phyloP scores from a whole-genome alignment of 345 rosid species.

The Psidium friedrichsthalianum region DNA sequence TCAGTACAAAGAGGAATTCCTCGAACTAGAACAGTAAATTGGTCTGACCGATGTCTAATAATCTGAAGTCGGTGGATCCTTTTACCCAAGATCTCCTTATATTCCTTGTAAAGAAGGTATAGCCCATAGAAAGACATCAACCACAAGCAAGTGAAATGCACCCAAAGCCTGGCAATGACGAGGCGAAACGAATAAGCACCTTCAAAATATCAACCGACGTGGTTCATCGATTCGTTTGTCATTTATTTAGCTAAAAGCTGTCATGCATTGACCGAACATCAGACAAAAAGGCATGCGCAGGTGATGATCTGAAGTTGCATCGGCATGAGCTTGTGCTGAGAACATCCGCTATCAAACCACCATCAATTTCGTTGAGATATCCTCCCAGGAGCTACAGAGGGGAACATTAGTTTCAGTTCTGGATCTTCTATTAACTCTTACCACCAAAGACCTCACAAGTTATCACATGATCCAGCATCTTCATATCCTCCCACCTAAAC shows the following conservation, averaged over 20 bases:
- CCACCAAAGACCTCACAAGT: not conserved
- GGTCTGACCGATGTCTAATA: constrained; percentile 57
- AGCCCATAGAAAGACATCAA: constrained; percentile 63
- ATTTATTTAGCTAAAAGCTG: not conserved
- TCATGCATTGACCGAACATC: not conserved
- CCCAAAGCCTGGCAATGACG: constrained; percentile 64
- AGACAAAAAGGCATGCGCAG: not conserved
- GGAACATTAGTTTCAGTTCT: not conserved
- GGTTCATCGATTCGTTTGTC: not conserved
- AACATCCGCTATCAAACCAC: not conserved
- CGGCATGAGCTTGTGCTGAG: not conserved
- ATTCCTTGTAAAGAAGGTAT: constrained; percentile 66
- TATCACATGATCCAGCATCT: not conserved
- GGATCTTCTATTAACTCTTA: not conserved
- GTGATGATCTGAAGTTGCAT: not conserved
- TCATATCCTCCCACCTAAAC: not conserved
- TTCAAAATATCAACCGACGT: not conserved
- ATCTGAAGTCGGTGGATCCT: constrained; percentile 49
- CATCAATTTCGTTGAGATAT: not conserved
- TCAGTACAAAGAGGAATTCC: constrained; percentile 61
- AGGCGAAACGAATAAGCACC: not conserved
- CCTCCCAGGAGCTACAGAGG: not conserved
- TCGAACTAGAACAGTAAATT: constrained; percentile 63
- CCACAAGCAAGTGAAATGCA: constrained; percentile 79
- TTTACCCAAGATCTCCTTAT: constrained; percentile 41